Conservation (phyloP, 345 rosid species). For the Bruguiera sexangula region DNA sequence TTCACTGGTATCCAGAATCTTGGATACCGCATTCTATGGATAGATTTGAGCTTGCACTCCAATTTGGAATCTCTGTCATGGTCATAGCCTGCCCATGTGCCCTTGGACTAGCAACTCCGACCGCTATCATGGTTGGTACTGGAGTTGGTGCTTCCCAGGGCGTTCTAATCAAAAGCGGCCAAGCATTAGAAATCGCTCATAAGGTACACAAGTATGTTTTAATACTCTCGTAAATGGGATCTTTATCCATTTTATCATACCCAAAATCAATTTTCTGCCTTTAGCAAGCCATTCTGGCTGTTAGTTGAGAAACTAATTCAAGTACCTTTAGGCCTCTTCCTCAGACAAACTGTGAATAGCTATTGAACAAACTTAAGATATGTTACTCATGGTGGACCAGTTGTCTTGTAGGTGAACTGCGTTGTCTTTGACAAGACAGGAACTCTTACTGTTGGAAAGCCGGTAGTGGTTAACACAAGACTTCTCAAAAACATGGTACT, state of each 20-base stretch:
- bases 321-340: neutral
- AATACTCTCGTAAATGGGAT: too few species aligned
- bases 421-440: conserved; percentile 98
- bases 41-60: conserved; percentile 86
- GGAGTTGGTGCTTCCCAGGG: conserved; percentile 99
- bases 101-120: conserved; percentile 94
- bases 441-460: conserved; percentile 90
- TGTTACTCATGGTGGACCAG: neutral
- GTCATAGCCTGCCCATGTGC: conserved; percentile 99
- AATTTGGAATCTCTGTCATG: conserved; percentile 98
- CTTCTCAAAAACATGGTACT: conserved; percentile 69
- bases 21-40: conserved; percentile 98
- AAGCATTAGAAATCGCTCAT: conserved; percentile 82
- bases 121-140: conserved; percentile 99
- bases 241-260: too few species aligned
- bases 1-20: conserved; percentile 71
- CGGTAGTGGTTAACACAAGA: conserved; percentile 70
- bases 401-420: conserved; percentile 61
- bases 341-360: neutral
- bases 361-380: neutral
- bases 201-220: conserved; percentile 39
- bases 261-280: too few species aligned
- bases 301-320: too few species aligned
- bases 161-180: conserved; percentile 90
- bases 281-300: too few species aligned